These are phyloP conservation scores for Aleurites moluccanus DNA, from an alignment of 441 rosid genomes.

Conservation along the genomic window DNA sequence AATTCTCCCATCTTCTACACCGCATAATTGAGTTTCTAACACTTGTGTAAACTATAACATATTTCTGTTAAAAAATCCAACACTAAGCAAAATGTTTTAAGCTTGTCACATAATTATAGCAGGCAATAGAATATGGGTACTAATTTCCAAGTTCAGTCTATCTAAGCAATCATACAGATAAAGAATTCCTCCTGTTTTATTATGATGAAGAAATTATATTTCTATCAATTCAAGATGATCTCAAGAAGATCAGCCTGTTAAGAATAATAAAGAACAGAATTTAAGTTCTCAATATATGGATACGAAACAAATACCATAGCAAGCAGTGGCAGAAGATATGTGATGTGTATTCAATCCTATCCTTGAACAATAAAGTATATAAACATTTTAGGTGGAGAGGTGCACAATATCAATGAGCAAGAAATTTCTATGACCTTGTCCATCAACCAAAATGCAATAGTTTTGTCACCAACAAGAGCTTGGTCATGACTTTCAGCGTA, in stretches of 20 bases:
- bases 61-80: neutral
- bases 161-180: neutral
- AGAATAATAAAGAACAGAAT: neutral
- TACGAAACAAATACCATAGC: neutral
- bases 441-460: constrained; percentile 98
- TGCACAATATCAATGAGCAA: constrained; percentile 7
- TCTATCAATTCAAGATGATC: neutral
- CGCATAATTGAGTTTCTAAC: neutral
- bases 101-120: neutral
- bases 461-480: constrained; percentile 98
- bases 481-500: constrained; percentile 99
- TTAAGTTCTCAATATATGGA: neutral
- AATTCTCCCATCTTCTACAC: neutral
- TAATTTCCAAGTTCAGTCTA: neutral
- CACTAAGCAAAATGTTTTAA: too few relatives aligned
- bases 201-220: neutral
- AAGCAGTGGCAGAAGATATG: neutral
- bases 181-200: neutral
- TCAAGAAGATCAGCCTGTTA: neutral
- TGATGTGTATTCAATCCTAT: neutral
- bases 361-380: neutral
- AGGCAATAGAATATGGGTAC: neutral
- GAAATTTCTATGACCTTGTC: constrained; percentile 63
- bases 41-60: neutral
- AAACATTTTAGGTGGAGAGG: neutral